These are phyloP conservation scores for Saccharomycopsis oosterbeekiorum DNA, from an alignment of 805 yeast species.

Conservation along the genomic window DNA sequence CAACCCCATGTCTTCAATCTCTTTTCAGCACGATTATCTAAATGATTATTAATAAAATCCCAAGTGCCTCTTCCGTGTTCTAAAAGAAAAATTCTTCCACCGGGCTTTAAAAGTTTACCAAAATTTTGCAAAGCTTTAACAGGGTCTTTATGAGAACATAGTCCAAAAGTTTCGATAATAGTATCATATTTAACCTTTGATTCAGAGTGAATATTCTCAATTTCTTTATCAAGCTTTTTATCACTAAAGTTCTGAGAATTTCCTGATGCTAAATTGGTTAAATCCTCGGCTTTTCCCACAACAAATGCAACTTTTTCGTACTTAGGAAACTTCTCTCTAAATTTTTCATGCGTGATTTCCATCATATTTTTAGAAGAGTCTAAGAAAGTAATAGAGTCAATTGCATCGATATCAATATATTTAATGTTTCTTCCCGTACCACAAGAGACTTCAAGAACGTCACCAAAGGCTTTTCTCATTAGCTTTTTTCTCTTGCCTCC, in stretches of 20 bases:
- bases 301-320: slow-evolving; percentile 75
- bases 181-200: slow-evolving; percentile 68
- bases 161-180: slow-evolving; percentile 85
- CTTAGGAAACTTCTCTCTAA: slow-evolving; percentile 54
- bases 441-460: slow-evolving; percentile 87
- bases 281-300: slow-evolving; percentile 81
- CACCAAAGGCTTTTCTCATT: slow-evolving; percentile 72
- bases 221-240: slow-evolving; percentile 13
- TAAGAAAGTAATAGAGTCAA: slow-evolving; percentile 70
- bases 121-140: slow-evolving; percentile 70
- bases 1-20: slow-evolving; percentile 94
- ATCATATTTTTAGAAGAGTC: slow-evolving; percentile 86
- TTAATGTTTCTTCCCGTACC: slow-evolving; percentile 93
- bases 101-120: slow-evolving; percentile 65
- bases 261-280: slow-evolving; percentile 43
- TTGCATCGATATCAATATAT: slow-evolving; percentile 48
- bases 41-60: slow-evolving; percentile 63
- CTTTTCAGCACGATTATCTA: slow-evolving; percentile 75
- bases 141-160: slow-evolving; percentile 94
- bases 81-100: slow-evolving; percentile 76
- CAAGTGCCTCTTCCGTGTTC: slow-evolving; percentile 91
- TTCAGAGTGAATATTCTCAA: slow-evolving; percentile 21
- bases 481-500: slow-evolving; percentile 65
- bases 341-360: slow-evolving; percentile 66
- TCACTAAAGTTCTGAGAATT: slow-evolving; percentile 18